Evolutionary conservation across 2,329 filamentous ascomycete genomes (phyloP).

Genomic region (Clonostachys rhizophaga): DNA sequence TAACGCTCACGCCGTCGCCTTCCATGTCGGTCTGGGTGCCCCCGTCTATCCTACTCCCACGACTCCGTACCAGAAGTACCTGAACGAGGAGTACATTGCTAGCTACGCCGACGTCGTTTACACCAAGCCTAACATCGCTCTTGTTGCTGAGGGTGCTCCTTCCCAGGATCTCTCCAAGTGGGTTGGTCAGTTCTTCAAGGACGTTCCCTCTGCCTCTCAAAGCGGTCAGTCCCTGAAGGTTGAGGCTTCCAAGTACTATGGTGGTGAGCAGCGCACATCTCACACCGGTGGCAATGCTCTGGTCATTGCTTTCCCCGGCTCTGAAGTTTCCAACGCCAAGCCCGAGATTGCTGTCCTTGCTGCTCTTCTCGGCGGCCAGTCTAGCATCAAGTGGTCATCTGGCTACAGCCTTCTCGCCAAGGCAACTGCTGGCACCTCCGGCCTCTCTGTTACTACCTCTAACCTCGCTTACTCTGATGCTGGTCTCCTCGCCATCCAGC

Average conservation of each 20-base stretch:
- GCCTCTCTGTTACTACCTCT: constrained; percentile 66
- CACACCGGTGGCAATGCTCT: constrained; percentile 75
- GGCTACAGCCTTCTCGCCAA: constrained; percentile 90
- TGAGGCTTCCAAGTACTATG: constrained; percentile 78
- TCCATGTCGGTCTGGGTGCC: constrained; percentile 87
- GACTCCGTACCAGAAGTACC: constrained; percentile 72
- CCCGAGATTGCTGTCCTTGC: constrained; percentile 85
- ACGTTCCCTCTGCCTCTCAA: constrained; percentile 50
- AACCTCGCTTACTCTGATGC: constrained; percentile 91
- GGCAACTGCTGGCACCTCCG: constrained; percentile 61
- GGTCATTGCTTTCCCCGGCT: constrained; percentile 90
- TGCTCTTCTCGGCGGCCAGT: constrained; percentile 83
- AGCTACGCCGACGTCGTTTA: constrained; percentile 77
- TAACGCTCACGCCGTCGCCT: constrained; percentile 79
- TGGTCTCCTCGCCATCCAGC: constrained; percentile 79
- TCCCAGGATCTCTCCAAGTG: constrained; percentile 77
- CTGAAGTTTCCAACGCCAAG: constrained; percentile 77
- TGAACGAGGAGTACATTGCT: constrained; percentile 70
- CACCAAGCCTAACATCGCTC: constrained; percentile 82
- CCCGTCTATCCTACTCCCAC: constrained; percentile 69
- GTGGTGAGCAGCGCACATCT: constrained; percentile 87
- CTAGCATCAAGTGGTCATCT: constrained; percentile 90
- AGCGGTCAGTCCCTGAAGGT: constrained; percentile 50
- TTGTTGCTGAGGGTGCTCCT: constrained; percentile 85
- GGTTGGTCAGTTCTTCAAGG: constrained; percentile 88